These are phyloP conservation scores for Leccinum angustisporum DNA, from an alignment of 1,284 basidiomycete genomes.

Conservation along the genomic window DNA sequence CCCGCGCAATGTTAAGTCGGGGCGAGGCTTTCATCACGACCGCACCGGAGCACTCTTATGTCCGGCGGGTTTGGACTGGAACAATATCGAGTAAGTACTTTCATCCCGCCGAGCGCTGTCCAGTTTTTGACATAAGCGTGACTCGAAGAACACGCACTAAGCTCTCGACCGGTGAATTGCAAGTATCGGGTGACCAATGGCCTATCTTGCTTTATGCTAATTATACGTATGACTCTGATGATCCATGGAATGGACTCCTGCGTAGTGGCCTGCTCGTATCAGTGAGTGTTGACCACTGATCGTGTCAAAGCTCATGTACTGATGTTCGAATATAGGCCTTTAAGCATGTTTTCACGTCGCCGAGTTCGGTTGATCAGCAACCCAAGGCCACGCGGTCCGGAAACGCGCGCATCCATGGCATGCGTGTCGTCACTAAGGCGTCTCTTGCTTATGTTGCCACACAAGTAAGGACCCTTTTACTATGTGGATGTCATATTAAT, in stretches of 20 bases:
- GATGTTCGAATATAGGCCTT: background rate
- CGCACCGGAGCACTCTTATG: background rate
- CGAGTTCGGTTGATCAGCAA: too few relatives aligned
- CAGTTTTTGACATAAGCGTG: background rate
- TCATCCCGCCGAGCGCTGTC: background rate
- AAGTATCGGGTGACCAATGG: too few relatives aligned
- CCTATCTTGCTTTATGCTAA: too few relatives aligned
- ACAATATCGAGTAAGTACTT: background rate
- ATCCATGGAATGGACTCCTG: background rate
- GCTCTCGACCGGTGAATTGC: too few relatives aligned
- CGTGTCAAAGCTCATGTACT: background rate
- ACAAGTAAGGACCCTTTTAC: too few relatives aligned
- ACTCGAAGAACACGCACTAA: background rate
- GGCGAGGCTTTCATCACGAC: background rate
- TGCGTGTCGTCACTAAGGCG: too few relatives aligned
- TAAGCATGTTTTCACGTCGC: too few relatives aligned
- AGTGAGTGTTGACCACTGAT: background rate
- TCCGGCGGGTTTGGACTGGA: background rate
- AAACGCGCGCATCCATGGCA: too few relatives aligned
- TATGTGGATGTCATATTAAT: too few relatives aligned
- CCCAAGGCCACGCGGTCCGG: too few relatives aligned
- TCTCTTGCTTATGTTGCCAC: too few relatives aligned
- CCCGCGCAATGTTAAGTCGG: background rate
- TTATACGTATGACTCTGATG: background rate
- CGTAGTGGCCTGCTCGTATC: background rate